Base-by-base conservation (phyloP, 202 grass and related monocot species). In the Setaria viridis region DNA sequence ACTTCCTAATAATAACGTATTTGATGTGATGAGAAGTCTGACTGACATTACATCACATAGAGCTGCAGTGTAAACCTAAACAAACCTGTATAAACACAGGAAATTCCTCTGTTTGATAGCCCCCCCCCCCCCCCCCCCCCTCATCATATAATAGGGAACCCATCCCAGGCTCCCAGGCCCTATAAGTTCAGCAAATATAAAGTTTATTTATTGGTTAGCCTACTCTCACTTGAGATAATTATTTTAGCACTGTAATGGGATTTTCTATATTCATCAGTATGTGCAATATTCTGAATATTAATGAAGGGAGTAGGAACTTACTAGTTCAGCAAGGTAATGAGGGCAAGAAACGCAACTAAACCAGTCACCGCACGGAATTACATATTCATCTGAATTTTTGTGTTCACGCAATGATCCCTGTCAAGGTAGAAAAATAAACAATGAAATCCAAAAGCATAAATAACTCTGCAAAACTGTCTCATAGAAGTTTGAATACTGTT, bases 321-420 rank as follows among this genome's bases (percentile, higher is more conserved):
- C 95, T 70, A 95, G 88, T 94, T 98, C 95, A 84, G 93, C 91
- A 77, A 95, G 89, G 79, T 93, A 95, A 82, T 98, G 93, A 56
- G 95, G 89, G 46, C 84, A 95, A 64, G 95, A 98, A 67, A 95
- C 95, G 70, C 80, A 82, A 45, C 49, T 79, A 85, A 98, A 98
- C 93, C 95, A 98, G 81, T 98, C 93, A 65, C 91, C 89, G 0
- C 68, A 87, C 53, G 95, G 95, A 85, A 98, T 92, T 42, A 94
- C 86, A 81, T 98, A 98, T 77, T 94, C 91, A 82, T 98, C 91
- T 35, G 81, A 85, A 84, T 84, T 78, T 89, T 79, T 95, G 47
- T 92, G 78, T 76, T 89, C 90, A 25, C 95, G 89, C 84, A 95
- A 59, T 1, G 91, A 95, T 73, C 95, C 95, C 95, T 95, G 89